A percentile compares a stretch with the other conserved stretches of the same genome.
These are phyloP conservation scores for Diphasiastrum complanatum DNA, from an alignment of 83 land plant species.

Conservation along the genomic window DNA sequence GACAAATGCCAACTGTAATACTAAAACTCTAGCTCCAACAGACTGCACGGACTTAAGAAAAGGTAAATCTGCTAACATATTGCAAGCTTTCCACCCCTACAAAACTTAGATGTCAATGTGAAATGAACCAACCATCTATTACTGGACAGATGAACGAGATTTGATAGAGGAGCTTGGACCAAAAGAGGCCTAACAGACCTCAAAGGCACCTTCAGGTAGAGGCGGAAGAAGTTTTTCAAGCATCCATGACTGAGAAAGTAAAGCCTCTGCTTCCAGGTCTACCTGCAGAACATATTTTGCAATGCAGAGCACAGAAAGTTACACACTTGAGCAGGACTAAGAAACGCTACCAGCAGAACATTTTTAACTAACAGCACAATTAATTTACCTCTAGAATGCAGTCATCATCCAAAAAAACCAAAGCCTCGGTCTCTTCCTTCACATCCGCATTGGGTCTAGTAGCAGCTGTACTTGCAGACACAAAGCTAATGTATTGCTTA, in stretches of 20 bases:
- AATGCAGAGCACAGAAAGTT: background rate
- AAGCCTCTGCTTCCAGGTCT: constrained; percentile 9
- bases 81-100: no score
- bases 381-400: constrained; percentile 6
- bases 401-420: background rate
- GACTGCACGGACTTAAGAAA: no score
- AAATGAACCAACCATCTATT: no score
- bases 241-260: constrained; percentile 3
- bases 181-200: no score
- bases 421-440: background rate
- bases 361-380: background rate
- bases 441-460: background rate
- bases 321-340: background rate
- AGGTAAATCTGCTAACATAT: no score
- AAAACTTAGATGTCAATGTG: no score
- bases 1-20: no score
- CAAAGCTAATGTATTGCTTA: background rate
- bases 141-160: no score
- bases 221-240: background rate
- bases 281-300: constrained; percentile 5
- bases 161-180: no score
- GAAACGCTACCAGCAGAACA: background rate
- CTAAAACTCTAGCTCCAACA: no score
- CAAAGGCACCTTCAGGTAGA: constrained; percentile 10
- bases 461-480: background rate